A percentile compares a stretch with the other conserved stretches of the same genome.
Conservation (phyloP, 768 basidiomycete genomes). For the Serendipita indica region DNA sequence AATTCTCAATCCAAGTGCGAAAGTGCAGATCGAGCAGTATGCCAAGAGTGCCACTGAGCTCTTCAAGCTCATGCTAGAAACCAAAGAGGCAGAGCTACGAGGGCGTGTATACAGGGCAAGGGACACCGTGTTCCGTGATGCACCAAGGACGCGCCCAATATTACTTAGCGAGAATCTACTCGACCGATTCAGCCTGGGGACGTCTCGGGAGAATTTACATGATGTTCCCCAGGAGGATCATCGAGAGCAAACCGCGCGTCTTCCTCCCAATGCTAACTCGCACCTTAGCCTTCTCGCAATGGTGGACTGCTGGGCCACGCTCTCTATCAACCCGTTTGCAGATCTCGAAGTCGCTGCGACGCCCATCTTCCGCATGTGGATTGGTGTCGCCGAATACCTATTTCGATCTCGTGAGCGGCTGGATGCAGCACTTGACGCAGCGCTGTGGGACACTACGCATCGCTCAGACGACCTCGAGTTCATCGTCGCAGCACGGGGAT, state of each 20-base stretch:
- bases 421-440: slow-evolving; percentile 56
- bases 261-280: slow-evolving; percentile 47
- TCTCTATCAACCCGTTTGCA: slow-evolving; percentile 74
- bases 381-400: slow-evolving; percentile 91
- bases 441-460: slow-evolving; percentile 60
- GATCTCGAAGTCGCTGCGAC: slow-evolving; percentile 91
- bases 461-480: slow-evolving; percentile 88
- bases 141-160: slow-evolving; percentile 39
- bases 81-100: slow-evolving; percentile 39
- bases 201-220: slow-evolving; percentile 7
- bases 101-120: slow-evolving; percentile 60
- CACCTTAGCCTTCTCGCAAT: slow-evolving; percentile 91
- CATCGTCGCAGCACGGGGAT: slow-evolving; percentile 80
- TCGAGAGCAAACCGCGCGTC: slow-evolving; percentile 14
- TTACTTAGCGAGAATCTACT: slow-evolving; percentile 72
- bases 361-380: slow-evolving; percentile 90
- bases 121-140: slow-evolving; percentile 56
- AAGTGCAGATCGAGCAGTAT: slow-evolving; percentile 80
- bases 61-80: slow-evolving; percentile 86
- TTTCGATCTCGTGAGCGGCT: slow-evolving; percentile 58
- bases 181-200: slow-evolving; percentile 76
- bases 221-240: background rate
- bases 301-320: slow-evolving; percentile 94
- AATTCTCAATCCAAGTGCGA: slow-evolving; percentile 85
- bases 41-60: slow-evolving; percentile 72